Percentiles rank a stretch among this genome's conserved stretches.
These are phyloP conservation scores for Pichia sp. DNA, from an alignment of 1,139 yeast species.

Conservation along the genomic window DNA sequence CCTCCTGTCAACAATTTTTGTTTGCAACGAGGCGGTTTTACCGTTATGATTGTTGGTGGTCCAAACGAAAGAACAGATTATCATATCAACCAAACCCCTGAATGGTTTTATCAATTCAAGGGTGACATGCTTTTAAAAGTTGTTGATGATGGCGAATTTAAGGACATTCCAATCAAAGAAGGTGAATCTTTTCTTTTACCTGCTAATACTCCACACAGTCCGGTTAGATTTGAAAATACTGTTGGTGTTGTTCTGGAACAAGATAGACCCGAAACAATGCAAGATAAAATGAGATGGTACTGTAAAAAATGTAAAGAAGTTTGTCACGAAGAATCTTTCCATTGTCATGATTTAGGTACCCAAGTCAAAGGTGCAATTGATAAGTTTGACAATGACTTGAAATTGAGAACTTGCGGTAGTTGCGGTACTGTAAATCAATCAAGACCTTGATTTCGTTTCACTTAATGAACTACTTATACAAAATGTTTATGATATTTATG, in stretches of 20 bases:
- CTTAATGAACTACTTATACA: not conserved
- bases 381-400: constrained; percentile 56
- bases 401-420: constrained; percentile 61
- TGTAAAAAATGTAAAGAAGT: constrained; percentile 61
- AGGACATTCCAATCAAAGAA: constrained; percentile 68
- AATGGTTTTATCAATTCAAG: constrained; percentile 82
- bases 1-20: constrained; percentile 94
- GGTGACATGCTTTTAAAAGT: constrained; percentile 82
- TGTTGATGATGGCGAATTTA: constrained; percentile 75
- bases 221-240: constrained; percentile 78
- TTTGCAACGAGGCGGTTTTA: constrained; percentile 84
- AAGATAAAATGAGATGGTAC: constrained; percentile 60
- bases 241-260: constrained; percentile 94
- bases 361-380: constrained; percentile 82
- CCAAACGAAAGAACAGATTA: constrained; percentile 92
- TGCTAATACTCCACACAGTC: constrained; percentile 81
- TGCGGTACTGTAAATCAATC: constrained; percentile 72
- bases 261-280: constrained; percentile 67
- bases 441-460: constrained; percentile 35
- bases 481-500: not conserved
- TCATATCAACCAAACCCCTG: constrained; percentile 91
- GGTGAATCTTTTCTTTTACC: constrained; percentile 87
- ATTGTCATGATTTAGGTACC: constrained; percentile 78
- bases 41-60: constrained; percentile 92
- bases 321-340: constrained; percentile 65